Percentiles rank a stretch among this genome's conserved stretches.
phyloP scores from a whole-genome alignment of 768 basidiomycete species.

The Filobasidium wieringae region DNA sequence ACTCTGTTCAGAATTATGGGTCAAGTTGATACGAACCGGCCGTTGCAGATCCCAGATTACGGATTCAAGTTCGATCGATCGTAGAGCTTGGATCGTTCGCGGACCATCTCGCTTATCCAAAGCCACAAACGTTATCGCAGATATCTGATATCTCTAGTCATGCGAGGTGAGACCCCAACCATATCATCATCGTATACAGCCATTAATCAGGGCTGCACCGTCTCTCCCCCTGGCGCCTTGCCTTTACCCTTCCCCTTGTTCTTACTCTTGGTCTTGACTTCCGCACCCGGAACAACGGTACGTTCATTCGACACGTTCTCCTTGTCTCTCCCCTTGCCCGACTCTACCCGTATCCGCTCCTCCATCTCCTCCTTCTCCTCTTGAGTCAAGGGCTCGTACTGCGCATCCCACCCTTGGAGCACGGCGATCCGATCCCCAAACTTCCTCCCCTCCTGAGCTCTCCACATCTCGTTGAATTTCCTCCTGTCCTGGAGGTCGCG shows the following conservation, averaged over 20 bases:
- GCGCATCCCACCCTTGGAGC: slow-evolving; percentile 17
- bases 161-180: too few relatives aligned
- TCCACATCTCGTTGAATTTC: slow-evolving; percentile 17
- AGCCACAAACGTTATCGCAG: too few relatives aligned
- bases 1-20: too few relatives aligned
- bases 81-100: too few relatives aligned
- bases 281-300: slow-evolving; percentile 4
- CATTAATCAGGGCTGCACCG: too few relatives aligned
- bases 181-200: too few relatives aligned
- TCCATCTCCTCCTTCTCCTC: slow-evolving; percentile 17
- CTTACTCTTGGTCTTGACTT: slow-evolving; percentile 20
- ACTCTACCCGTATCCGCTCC: slow-evolving; percentile 12
- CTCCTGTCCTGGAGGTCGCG: slow-evolving; percentile 20
- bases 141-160: too few relatives aligned
- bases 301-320: neutral
- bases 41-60: too few relatives aligned
- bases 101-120: too few relatives aligned
- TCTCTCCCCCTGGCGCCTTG: slow-evolving; percentile 21
- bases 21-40: too few relatives aligned
- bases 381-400: slow-evolving; percentile 22
- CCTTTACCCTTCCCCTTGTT: slow-evolving; percentile 17
- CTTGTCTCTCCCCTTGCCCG: slow-evolving; percentile 10
- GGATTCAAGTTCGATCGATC: too few relatives aligned
- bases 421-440: slow-evolving; percentile 25
- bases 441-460: slow-evolving; percentile 14